These are phyloP conservation scores for Termitomyces sp. DNA, from an alignment of 768 basidiomycete species.

Conservation along the genomic window DNA sequence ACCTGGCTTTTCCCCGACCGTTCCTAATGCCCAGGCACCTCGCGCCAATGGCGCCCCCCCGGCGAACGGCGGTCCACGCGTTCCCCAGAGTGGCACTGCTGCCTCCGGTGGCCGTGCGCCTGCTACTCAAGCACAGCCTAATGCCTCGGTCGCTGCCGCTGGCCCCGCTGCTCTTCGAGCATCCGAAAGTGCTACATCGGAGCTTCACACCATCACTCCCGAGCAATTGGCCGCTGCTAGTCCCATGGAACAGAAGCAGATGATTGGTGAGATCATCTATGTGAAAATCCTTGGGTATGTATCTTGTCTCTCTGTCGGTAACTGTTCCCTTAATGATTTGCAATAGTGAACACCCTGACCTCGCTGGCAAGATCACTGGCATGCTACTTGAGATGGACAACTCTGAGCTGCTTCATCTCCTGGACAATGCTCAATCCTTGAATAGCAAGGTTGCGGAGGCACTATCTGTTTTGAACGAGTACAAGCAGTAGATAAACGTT, in stretches of 20 bases:
- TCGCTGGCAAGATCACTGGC: conserved; percentile 98
- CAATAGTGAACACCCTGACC: conserved; percentile 73
- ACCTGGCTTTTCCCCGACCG: conserved; percentile 65
- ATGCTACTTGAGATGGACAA: conserved; percentile 99
- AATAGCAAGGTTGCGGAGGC: conserved; percentile 90
- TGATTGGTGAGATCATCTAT: conserved; percentile 96
- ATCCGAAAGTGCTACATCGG: conserved; percentile 33
- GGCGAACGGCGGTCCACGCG: conserved; percentile 36
- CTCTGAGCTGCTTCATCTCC: conserved; percentile 80
- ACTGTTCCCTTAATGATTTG: conserved; percentile 6
- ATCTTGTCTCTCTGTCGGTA: conserved; percentile 3
- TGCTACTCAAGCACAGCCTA: conserved; percentile 37
- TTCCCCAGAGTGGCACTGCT: conserved; percentile 39
- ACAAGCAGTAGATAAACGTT: conserved; percentile 27
- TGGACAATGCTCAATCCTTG: conserved; percentile 80
- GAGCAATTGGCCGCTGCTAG: conserved; percentile 53
- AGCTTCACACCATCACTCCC: conserved; percentile 39
- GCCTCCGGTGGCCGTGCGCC: conserved; percentile 35
- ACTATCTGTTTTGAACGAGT: conserved; percentile 82
- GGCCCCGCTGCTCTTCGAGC: conserved; percentile 25
- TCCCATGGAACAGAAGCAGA: conserved; percentile 94
- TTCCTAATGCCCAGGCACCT: conserved; percentile 55
- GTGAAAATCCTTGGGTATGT: conserved; percentile 81
- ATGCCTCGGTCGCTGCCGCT: conserved; percentile 36
- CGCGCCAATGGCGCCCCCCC: conserved; percentile 60